phyloP scores from a whole-genome alignment of 1,284 basidiomycete species.

The Tylopilus orsonianus region DNA sequence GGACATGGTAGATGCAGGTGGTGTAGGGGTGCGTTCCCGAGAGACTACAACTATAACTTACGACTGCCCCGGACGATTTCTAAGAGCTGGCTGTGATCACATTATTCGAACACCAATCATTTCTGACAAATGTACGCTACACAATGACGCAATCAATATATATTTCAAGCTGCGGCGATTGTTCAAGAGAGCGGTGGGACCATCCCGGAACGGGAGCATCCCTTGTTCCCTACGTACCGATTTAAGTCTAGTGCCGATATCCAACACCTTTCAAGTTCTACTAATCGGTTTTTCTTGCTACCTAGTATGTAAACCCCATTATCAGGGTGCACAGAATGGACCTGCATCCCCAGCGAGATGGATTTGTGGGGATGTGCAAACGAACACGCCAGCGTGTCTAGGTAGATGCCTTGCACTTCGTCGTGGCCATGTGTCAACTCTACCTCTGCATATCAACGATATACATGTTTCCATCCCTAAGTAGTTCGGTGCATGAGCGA shows the following conservation, averaged over 20 bases:
- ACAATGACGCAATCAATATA: background rate
- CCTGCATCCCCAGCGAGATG: conserved; percentile 56
- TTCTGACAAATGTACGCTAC: background rate
- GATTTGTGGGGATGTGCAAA: conserved; percentile 53
- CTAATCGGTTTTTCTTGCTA: conserved; percentile 42
- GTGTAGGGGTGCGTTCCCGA: background rate
- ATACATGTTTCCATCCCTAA: conserved; percentile 54
- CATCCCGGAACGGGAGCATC: conserved; percentile 43
- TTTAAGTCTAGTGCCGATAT: conserved; percentile 46
- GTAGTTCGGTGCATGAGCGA: conserved; percentile 50
- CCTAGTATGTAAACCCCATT: too few species aligned
- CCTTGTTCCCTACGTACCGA: conserved; percentile 48
- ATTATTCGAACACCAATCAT: background rate
- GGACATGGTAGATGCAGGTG: conserved; percentile 5
- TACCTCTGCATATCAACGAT: conserved; percentile 43
- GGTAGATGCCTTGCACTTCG: conserved; percentile 8
- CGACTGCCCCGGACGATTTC: background rate
- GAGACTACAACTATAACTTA: too few species aligned
- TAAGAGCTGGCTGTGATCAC: background rate
- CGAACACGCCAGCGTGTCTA: conserved; percentile 43
- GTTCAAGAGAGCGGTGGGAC: conserved; percentile 33
- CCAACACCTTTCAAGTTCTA: conserved; percentile 40
- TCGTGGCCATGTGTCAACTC: background rate
- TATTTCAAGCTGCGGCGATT: background rate
- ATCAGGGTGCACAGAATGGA: too few species aligned